phyloP scores from a whole-genome alignment of 2,329 filamentous ascomycete species.

The Arthrobotrys iridis region DNA sequence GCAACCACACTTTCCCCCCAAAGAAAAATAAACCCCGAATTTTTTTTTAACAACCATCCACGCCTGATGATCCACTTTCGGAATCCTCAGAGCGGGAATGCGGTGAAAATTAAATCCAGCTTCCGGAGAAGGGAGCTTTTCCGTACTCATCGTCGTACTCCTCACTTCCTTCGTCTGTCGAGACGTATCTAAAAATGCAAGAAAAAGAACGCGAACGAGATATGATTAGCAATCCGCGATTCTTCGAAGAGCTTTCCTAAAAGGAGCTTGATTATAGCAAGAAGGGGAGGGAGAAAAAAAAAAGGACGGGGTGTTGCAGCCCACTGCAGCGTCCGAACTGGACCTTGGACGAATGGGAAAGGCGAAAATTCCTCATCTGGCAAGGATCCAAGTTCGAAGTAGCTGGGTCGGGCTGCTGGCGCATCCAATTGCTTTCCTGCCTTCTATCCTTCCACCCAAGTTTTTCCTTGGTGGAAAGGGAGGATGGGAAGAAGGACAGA shows the following conservation, averaged over 20 bases:
- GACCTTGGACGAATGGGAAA: conserved; percentile 42
- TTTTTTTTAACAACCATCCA: too few relatives aligned
- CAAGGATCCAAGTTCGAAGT: conserved; percentile 37
- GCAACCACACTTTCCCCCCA: background rate
- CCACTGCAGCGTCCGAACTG: conserved; percentile 2
- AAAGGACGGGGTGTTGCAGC: conserved; percentile 31
- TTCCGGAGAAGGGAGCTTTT: background rate
- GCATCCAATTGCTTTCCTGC: background rate
- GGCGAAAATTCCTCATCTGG: conserved; percentile 38
- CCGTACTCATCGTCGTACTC: conserved; percentile 50
- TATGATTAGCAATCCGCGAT: conserved; percentile 20
- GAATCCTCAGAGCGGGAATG: background rate
- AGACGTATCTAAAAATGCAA: conserved; percentile 27
- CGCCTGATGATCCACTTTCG: background rate
- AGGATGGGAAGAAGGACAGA: background rate
- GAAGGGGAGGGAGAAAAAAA: background rate
- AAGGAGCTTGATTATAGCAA: conserved; percentile 8
- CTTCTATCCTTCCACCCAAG: conserved; percentile 6
- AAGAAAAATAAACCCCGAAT: background rate
- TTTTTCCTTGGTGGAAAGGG: background rate
- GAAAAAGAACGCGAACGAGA: conserved; percentile 1
- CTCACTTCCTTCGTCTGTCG: conserved; percentile 40
- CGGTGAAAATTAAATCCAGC: conserved; percentile 1
- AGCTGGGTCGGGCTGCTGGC: background rate
- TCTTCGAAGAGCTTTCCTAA: background rate